phyloP scores from a whole-genome alignment of 805 yeast genomes.

The Ogataea glucozyma region DNA sequence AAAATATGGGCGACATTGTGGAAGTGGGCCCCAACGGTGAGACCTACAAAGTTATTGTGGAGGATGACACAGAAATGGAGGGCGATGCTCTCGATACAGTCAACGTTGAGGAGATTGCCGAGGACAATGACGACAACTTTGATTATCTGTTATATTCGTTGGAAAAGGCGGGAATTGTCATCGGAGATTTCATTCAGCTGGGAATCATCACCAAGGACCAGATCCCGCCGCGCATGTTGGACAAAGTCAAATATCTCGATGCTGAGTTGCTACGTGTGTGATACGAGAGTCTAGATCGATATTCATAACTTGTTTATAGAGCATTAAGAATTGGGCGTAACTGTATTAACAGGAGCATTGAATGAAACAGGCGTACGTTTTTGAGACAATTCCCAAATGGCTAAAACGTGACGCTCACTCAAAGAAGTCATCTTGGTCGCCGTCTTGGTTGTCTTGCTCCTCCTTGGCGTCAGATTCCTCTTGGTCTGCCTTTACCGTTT shows the following conservation, averaged over 20 bases:
- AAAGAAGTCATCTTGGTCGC: slow-evolving; percentile 37
- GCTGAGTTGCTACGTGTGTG: slow-evolving; percentile 28
- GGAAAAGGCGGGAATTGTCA: slow-evolving; percentile 69
- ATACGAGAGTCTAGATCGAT: slow-evolving; percentile 5
- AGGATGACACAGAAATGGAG: slow-evolving; percentile 29
- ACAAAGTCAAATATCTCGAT: slow-evolving; percentile 46
- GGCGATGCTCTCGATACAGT: slow-evolving; percentile 24
- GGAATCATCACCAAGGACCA: slow-evolving; percentile 46
- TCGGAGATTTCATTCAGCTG: slow-evolving; percentile 71
- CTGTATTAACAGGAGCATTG: too few species aligned
- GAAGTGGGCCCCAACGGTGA: slow-evolving; percentile 61
- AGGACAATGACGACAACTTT: slow-evolving; percentile 57
- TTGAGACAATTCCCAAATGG: too few species aligned
- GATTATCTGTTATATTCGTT: slow-evolving; percentile 74
- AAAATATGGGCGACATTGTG: slow-evolving; percentile 29
- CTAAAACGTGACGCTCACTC: too few species aligned
- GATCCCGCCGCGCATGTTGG: slow-evolving; percentile 33
- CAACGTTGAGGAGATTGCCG: slow-evolving; percentile 28
- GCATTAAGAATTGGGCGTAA: not conserved
- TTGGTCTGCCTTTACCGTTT: slow-evolving; percentile 6
- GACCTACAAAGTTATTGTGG: slow-evolving; percentile 39
- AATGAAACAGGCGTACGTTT: too few species aligned
- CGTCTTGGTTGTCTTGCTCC: slow-evolving; percentile 10
- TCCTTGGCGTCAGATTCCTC: slow-evolving; percentile 17
- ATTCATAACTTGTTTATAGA: not conserved